Base-by-base conservation (phyloP, 345 rosid genomes). In the Eutrema yunnanense region DNA sequence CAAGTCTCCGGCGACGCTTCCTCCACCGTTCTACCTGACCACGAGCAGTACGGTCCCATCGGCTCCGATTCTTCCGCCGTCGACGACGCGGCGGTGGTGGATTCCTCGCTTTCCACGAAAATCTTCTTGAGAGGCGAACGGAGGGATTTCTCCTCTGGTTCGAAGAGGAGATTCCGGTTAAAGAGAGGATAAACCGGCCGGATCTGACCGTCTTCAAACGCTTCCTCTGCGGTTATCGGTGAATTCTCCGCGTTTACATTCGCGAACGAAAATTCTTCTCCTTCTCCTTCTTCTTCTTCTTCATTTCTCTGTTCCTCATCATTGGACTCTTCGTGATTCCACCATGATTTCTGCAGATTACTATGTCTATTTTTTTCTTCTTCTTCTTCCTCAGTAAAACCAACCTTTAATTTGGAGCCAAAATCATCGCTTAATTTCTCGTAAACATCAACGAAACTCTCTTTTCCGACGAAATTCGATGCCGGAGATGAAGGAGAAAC, bases 91-190 rank as follows among this genome's bases (percentile, higher is more conserved):
- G 71, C 6, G 48, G 68, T 9, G 42, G 60, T 0, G 22, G 41
- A 10, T 48, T 51, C 66, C 65, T 80, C 38, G 37, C 29, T 83
- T 84, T 85, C 85, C 13, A 72, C 79, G 79, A 92, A 81, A 0
- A 92, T 81, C 71, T 83, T 84, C 70, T 80, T 47, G 22, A 92
- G 78, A 5, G 88, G 90, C n/a, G 74, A 58, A 27, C 90, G 82
- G 8, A 30, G 46, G 34, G 56, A 4, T 13, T 43, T 4, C 6
- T 59, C 37, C 1, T 61, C 46, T 2, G 62, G 34, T 12, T 74
- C 66, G 41, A 50, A 65, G 37, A 76, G 36, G 4, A 84, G 41
- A 75, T 51, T 48, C 53, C 60, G 82, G 71, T 82, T 71, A 72
- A 84, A 82, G 0, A 84, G 49, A 48, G 86, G 86, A 71, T 72